phyloP scores from a whole-genome alignment of 2,329 filamentous ascomycete genomes.

The Fulvia fulva region DNA sequence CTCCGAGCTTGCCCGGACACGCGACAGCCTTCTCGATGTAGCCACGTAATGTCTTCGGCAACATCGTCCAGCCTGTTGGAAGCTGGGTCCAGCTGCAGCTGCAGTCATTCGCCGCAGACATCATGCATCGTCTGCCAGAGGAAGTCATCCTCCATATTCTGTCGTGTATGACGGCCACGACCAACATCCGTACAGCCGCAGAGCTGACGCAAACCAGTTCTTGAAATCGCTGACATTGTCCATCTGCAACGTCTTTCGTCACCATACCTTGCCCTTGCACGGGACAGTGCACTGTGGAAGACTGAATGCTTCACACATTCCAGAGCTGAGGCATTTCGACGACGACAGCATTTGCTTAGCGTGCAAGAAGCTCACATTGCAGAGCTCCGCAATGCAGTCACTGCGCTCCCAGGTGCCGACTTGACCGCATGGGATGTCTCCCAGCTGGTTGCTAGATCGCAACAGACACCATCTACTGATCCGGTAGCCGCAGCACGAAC shows the following conservation, averaged over 20 bases:
- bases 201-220: constrained; percentile 44
- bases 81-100: constrained; percentile 4
- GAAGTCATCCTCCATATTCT: constrained; percentile 45
- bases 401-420: constrained; percentile 27
- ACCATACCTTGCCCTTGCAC: constrained; percentile 61
- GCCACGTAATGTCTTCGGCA: constrained; percentile 1
- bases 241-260: constrained; percentile 66
- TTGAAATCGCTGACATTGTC: constrained; percentile 62
- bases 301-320: constrained; percentile 69
- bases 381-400: constrained; percentile 40
- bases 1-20: not conserved
- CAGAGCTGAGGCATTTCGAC: constrained; percentile 59
- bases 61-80: too few species aligned
- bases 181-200: not conserved
- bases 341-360: constrained; percentile 43
- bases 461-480: constrained; percentile 15
- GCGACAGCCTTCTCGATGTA: too few species aligned
- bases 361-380: constrained; percentile 42
- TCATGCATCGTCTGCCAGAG: constrained; percentile 33
- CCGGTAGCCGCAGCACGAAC: constrained; percentile 15
- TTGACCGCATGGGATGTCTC: constrained; percentile 23
- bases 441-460: constrained; percentile 17
- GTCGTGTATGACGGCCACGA: constrained; percentile 34
- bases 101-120: constrained; percentile 1
- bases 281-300: constrained; percentile 76